Percentiles rank a stretch among this genome's conserved stretches.
Evolutionary conservation across 805 yeast species (phyloP).

Genomic region (Jamesozyma lodderae): DNA sequence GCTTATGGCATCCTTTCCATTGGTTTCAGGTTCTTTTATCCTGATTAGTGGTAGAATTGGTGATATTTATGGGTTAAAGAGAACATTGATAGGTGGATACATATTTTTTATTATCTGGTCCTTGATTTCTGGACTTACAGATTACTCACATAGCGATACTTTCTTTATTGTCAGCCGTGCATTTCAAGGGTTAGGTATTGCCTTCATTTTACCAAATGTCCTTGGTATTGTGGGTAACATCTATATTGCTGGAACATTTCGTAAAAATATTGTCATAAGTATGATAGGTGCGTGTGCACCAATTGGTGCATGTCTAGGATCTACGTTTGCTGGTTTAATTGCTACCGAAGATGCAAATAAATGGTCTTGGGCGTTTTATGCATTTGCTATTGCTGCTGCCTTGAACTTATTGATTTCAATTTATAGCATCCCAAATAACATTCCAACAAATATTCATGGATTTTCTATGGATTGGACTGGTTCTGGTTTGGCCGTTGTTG

Average conservation of each 20-base stretch:
- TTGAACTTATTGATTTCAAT: conserved; percentile 12
- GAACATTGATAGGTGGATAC: conserved; percentile 47
- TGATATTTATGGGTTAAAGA: conserved; percentile 58
- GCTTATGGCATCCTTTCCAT: conserved; percentile 64
- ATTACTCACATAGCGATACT: conserved; percentile 39
- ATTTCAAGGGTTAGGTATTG: conserved; percentile 54
- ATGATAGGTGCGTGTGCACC: conserved; percentile 54
- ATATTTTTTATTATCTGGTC: conserved; percentile 49
- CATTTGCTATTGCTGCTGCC: conserved; percentile 17
- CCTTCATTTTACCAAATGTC: conserved; percentile 49
- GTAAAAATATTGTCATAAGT: conserved; percentile 45
- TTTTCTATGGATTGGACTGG: conserved; percentile 43
- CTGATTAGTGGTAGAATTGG: conserved; percentile 62
- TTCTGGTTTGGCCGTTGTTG: conserved; percentile 46
- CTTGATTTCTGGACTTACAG: conserved; percentile 48
- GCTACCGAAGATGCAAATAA: conserved; percentile 13
- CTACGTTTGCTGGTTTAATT: conserved; percentile 41
- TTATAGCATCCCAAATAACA: conserved; percentile 23
- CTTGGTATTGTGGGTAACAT: conserved; percentile 46
- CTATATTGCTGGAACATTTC: conserved; percentile 34
- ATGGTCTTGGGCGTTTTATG: conserved; percentile 29
- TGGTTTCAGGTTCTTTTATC: conserved; percentile 67
- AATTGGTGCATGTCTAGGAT: conserved; percentile 47
- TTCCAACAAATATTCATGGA: conserved; percentile 20
- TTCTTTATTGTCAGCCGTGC: conserved; percentile 49